Evolutionary conservation across 2,329 filamentous ascomycete genomes (phyloP).

Genomic region (Xylariaceae sp.): DNA sequence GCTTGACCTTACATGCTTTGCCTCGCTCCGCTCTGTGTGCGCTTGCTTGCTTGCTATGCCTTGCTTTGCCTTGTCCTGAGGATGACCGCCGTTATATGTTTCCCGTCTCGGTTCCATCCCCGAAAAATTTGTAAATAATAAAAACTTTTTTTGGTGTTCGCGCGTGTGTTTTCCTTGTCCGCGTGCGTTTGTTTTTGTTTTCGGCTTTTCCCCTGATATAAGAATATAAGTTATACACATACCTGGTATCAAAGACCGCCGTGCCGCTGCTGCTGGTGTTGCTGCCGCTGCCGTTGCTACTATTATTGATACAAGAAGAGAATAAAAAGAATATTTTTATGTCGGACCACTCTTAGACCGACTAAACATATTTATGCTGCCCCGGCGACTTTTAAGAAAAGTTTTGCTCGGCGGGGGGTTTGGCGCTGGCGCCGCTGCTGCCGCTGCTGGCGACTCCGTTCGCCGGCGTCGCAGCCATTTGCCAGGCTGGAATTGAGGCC

Average conservation of each 20-base stretch:
- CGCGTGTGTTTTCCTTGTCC: no score
- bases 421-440: not conserved
- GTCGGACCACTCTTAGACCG: not conserved
- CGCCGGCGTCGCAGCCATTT: constrained; percentile 55
- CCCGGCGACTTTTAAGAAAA: constrained; percentile 18
- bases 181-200: not conserved
- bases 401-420: constrained; percentile 24
- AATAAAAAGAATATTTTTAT: not conserved
- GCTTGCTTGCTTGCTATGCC: no score
- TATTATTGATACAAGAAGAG: not conserved
- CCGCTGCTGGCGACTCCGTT: constrained; percentile 2
- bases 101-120: no score
- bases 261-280: no score
- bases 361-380: not conserved
- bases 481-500: constrained; percentile 74
- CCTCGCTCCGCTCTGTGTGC: no score
- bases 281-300: not conserved
- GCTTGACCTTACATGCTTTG: no score
- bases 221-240: not conserved
- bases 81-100: no score
- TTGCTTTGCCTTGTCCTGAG: no score
- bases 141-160: no score
- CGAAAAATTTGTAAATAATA: no score
- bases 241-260: not conserved
- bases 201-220: not conserved